A percentile compares a stretch with the other conserved stretches of the same genome.
phyloP scores from a whole-genome alignment of 192 early-diverging fungal genomes.

The Phlyctochytrium bullatum region DNA sequence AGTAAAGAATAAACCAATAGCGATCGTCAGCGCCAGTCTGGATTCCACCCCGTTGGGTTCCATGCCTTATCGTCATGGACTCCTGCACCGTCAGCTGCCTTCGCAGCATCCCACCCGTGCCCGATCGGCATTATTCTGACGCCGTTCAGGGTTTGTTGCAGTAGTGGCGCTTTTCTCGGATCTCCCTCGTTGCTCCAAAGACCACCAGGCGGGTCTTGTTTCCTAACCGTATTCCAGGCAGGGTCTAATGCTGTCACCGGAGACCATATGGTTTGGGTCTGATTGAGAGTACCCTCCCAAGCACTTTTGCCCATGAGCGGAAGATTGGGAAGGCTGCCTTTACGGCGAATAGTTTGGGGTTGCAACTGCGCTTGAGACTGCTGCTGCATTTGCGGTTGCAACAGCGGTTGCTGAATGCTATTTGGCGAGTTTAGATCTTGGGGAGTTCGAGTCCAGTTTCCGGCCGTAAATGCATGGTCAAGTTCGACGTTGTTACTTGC shows the following conservation, averaged over 20 bases:
- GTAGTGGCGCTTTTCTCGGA: too few relatives aligned
- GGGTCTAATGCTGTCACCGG: neutral
- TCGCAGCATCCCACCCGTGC: neutral
- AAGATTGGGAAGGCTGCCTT: conserved; percentile 4
- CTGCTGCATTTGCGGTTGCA: too few relatives aligned
- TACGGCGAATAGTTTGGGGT: neutral
- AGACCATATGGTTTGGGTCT: too few relatives aligned
- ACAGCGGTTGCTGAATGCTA: too few relatives aligned
- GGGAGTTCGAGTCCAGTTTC: too few relatives aligned
- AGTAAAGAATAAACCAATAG: neutral
- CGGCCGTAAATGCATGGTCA: too few relatives aligned
- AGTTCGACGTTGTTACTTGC: too few relatives aligned
- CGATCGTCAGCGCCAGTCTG: neutral
- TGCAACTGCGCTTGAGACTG: neutral
- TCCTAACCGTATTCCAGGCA: too few relatives aligned
- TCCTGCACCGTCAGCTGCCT: neutral
- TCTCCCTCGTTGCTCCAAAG: neutral
- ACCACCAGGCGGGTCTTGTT: neutral
- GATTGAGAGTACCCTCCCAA: conserved; percentile 1
- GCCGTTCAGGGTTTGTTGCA: neutral
- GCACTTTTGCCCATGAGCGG: neutral
- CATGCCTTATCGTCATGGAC: neutral
- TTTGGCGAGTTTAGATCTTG: too few relatives aligned
- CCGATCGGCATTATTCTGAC: neutral
- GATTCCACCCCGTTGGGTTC: neutral